phyloP scores from a whole-genome alignment of 306 rosid genomes.

The Neltuma alba region DNA sequence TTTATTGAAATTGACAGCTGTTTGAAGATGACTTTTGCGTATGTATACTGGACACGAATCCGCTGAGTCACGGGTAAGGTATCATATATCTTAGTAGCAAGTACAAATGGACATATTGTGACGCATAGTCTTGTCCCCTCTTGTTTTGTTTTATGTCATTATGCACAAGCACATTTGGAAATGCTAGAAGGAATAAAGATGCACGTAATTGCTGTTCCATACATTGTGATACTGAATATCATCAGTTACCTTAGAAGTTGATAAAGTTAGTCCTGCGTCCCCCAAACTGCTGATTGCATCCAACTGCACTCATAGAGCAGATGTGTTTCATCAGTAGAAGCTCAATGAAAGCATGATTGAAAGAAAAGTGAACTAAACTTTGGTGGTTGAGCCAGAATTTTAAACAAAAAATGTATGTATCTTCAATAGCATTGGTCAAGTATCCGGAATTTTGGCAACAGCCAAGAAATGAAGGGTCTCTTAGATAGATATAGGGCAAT shows the following conservation, averaged over 20 bases:
- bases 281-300: neutral
- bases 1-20: conserved; percentile 61
- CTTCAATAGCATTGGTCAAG: neutral
- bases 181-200: neutral
- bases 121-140: conserved; percentile 7
- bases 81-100: conserved; percentile 53
- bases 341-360: neutral
- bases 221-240: conserved; percentile 5
- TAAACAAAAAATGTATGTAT: too few species aligned
- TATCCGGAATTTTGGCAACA: neutral
- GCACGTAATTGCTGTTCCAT: conserved; percentile 10
- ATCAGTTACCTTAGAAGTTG: conserved; percentile 6
- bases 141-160: conserved; percentile 28
- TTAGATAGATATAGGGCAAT: too few species aligned
- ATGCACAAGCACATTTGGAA: neutral
- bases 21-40: conserved; percentile 87
- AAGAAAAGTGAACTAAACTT: neutral
- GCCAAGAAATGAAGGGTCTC: neutral
- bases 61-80: conserved; percentile 98
- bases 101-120: conserved; percentile 22
- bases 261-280: neutral
- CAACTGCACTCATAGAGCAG: neutral
- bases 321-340: neutral
- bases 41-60: conserved; percentile 84
- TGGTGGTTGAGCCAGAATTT: neutral